phyloP scores from a whole-genome alignment of 805 yeast species.

The Wickerhamomyces rabaulensis region DNA sequence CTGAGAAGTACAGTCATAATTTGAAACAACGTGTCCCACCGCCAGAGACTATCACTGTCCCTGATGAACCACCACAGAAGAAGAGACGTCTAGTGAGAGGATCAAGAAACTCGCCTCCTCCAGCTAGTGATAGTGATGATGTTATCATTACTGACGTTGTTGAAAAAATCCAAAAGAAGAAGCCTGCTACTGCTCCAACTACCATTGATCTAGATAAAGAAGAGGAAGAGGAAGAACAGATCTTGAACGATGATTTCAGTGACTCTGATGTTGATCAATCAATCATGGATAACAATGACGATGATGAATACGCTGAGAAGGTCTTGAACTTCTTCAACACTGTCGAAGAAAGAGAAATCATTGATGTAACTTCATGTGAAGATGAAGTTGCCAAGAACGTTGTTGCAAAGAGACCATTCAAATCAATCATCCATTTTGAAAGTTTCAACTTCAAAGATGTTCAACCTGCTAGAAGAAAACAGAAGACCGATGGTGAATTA shows the following conservation, averaged over 20 bases:
- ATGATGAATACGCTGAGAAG: conserved; percentile 34
- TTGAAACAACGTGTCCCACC: background rate
- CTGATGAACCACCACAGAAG: conserved; percentile 18
- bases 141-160: conserved; percentile 7
- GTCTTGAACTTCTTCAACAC: conserved; percentile 74
- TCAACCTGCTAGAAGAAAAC: conserved; percentile 29
- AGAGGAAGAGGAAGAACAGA: conserved; percentile 38
- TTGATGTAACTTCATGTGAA: conserved; percentile 72
- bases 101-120: conserved; percentile 21
- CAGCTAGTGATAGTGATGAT: conserved; percentile 16
- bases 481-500: conserved; percentile 64
- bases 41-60: background rate
- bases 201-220: conserved; percentile 18
- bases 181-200: conserved; percentile 1
- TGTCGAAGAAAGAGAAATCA: conserved; percentile 68
- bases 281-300: conserved; percentile 15
- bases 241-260: conserved; percentile 34
- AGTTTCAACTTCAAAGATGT: conserved; percentile 43
- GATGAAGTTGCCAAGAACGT: conserved; percentile 61
- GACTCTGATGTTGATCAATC: conserved; percentile 43
- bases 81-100: conserved; percentile 37
- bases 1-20: conserved; percentile 28
- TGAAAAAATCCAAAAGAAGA: background rate
- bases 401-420: conserved; percentile 67
- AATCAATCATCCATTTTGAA: conserved; percentile 52